Base-by-base conservation (phyloP, 2,329 filamentous ascomycete genomes). In the Cryphonectria japonica region DNA sequence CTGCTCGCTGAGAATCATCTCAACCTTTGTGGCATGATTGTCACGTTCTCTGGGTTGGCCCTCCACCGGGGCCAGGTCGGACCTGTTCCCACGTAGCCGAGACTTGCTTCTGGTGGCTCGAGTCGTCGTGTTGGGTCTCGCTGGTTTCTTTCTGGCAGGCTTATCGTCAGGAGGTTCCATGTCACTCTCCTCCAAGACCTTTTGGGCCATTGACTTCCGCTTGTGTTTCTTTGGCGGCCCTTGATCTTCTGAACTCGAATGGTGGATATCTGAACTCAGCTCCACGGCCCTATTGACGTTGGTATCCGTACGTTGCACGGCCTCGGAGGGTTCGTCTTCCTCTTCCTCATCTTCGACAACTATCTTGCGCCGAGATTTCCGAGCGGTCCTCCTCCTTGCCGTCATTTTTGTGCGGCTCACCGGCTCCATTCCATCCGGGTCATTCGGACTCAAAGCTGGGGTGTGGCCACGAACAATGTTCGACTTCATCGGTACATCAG, bases 291-390 rank as follows among this genome's bases (percentile, higher is more conserved):
- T 62, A 39, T 43, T 34, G 39, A 32, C 37, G 2, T 29, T 29
- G 26, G 41, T 11, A 2, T 26, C 19, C 22, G 34, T 22, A 2
- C 39, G 19, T 7, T 65, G 57, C 26, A 22, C 32, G n/a, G 6
- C n/a, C 16, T 16, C 16, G 13, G 16, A 39, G 11, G n/a, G 16
- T 14, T 13, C 19, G 4, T 67, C 59, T 29, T n/a, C 8, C 8
- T 67, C 71, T 11, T 72, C 69, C n/a, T 71, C 68, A 1, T 73
- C 69, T 13, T 71, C 67, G 19, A 68, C n/a, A 37, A 69, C 8
- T 19, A 71, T 16, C 19, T 57, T 71, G 11, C 71, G 68, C 22
- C 66, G 66, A 6, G 52, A 9, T 4, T 16, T 50, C 19, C 50
- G 66, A 29, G 61, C 32, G 7, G 39, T 22, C 66, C 50, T 67